A percentile compares a stretch with the other conserved stretches of the same genome.
Evolutionary conservation across 2,329 filamentous ascomycete genomes (phyloP).

Genomic region (Ustulina deusta): DNA sequence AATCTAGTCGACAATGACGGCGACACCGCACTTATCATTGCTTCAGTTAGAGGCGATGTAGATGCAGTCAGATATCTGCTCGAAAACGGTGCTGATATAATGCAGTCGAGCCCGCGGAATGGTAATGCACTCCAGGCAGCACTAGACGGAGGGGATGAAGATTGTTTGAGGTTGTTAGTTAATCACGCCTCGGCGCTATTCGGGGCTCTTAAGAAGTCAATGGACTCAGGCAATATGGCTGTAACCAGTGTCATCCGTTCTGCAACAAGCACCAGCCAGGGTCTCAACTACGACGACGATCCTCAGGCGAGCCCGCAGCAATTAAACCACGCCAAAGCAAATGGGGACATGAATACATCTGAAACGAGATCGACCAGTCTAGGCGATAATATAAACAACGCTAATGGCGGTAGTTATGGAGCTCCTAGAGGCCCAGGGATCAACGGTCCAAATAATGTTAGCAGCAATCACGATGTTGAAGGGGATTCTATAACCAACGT

Average conservation of each 20-base stretch:
- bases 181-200: constrained; percentile 50
- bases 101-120: constrained; percentile 49
- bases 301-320: constrained; percentile 32
- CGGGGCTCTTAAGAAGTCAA: constrained; percentile 47
- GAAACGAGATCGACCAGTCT: constrained; percentile 2
- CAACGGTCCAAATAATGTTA: constrained; percentile 1
- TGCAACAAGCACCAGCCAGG: constrained; percentile 47
- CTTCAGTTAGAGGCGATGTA: constrained; percentile 51
- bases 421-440: not conserved
- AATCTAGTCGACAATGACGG: constrained; percentile 52
- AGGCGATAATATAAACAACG: constrained; percentile 12
- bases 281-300: constrained; percentile 49
- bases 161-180: constrained; percentile 50
- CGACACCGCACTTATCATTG: constrained; percentile 56
- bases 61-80: constrained; percentile 53
- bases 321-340: constrained; percentile 26
- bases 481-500: not conserved
- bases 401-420: not conserved
- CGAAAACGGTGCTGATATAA: constrained; percentile 53
- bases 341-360: constrained; percentile 14
- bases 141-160: constrained; percentile 42
- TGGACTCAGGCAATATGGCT: constrained; percentile 48
- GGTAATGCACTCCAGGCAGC: constrained; percentile 52
- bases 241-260: constrained; percentile 48
- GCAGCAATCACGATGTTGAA: not conserved